phyloP scores from a whole-genome alignment of 1,284 basidiomycete genomes.

The Amylostereum areolatum region DNA sequence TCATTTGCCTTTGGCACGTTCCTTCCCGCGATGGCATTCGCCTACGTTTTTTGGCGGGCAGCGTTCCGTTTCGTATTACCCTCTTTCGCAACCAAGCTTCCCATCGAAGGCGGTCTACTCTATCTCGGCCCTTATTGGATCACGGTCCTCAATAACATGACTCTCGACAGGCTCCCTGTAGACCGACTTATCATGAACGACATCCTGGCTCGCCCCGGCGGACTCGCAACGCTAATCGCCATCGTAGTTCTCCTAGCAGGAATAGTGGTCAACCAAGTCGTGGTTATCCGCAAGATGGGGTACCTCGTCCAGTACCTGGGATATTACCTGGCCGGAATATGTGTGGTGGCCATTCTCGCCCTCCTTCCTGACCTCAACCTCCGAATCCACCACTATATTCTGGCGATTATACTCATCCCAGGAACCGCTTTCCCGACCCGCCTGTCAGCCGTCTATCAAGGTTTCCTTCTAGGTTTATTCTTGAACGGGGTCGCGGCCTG shows the following conservation, averaged over 20 bases:
- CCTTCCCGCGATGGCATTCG: constrained; percentile 73
- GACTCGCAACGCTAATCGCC: constrained; percentile 66
- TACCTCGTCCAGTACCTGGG: constrained; percentile 70
- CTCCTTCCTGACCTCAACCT: constrained; percentile 65
- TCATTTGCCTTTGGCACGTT: constrained; percentile 72
- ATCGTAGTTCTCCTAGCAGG: constrained; percentile 58
- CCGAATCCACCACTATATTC: constrained; percentile 72
- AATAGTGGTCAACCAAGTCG: constrained; percentile 67
- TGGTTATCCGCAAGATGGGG: constrained; percentile 79
- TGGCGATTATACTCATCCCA: constrained; percentile 71
- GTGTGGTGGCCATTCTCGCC: constrained; percentile 61
- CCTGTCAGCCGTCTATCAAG: constrained; percentile 73
- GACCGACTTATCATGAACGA: constrained; percentile 70
- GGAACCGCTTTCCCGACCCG: constrained; percentile 82
- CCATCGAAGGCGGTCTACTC: constrained; percentile 69
- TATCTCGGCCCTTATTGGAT: constrained; percentile 80
- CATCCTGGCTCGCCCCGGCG: constrained; percentile 62
- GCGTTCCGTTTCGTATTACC: constrained; percentile 74
- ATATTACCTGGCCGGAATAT: constrained; percentile 65
- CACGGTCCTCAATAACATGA: constrained; percentile 64
- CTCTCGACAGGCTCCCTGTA: constrained; percentile 67
- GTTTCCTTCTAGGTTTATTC: constrained; percentile 79
- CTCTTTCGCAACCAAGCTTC: constrained; percentile 51
- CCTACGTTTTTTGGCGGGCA: constrained; percentile 76
- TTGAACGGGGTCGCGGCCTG: constrained; percentile 73